Conservation (phyloP, 129 eudicot genomes). For the Logfia minima region DNA sequence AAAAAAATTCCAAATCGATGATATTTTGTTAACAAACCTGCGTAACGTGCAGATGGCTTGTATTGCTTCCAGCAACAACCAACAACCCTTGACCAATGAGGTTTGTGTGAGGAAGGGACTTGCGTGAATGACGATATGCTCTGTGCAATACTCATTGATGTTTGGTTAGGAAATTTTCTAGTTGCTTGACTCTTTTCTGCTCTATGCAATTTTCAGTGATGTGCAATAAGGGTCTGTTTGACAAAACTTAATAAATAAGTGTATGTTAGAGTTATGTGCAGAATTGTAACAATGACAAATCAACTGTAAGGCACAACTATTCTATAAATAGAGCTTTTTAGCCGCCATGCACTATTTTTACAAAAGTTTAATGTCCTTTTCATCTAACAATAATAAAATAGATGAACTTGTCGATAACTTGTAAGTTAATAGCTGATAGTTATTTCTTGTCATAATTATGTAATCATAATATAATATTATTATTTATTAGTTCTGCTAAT, state of each 20-base stretch:
- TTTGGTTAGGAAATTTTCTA: neutral
- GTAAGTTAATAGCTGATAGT: too few relatives aligned
- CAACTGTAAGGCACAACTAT: too few relatives aligned
- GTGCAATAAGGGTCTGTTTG: neutral
- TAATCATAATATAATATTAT: too few relatives aligned
- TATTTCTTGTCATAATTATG: too few relatives aligned
- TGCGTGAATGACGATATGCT: constrained; percentile 1
- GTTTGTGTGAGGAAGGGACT: constrained; percentile 13
- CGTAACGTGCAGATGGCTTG: neutral
- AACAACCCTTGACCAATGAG: constrained; percentile 17
- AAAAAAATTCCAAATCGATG: neutral
- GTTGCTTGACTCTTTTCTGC: neutral
- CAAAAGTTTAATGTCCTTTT: too few relatives aligned
- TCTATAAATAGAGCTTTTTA: too few relatives aligned
- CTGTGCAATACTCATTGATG: constrained; percentile 24
- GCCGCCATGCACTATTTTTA: too few relatives aligned
- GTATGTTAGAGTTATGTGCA: neutral
- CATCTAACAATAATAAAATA: too few relatives aligned
- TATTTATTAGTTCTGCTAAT: too few relatives aligned
- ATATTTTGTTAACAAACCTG: constrained; percentile 18
- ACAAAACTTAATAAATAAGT: neutral
- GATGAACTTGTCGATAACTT: too few relatives aligned
- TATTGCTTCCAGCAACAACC: neutral
- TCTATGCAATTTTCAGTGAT: neutral
- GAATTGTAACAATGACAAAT: too few relatives aligned